Percentiles rank a stretch among this genome's conserved stretches.
Evolutionary conservation across 2,329 filamentous ascomycete genomes (phyloP).

Genomic region (Xylariaceae sp.): DNA sequence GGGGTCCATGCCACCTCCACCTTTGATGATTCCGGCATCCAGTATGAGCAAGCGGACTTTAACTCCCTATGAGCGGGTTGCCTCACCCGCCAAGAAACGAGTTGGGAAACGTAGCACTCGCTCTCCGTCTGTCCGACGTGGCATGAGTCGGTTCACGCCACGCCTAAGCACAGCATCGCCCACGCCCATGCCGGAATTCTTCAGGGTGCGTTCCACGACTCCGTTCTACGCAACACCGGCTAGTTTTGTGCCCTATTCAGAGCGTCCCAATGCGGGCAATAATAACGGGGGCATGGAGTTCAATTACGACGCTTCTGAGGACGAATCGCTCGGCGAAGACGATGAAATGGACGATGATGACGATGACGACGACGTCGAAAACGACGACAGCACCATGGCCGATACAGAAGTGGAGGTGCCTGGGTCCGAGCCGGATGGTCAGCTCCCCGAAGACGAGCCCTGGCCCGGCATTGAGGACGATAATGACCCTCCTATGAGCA

Average conservation of each 20-base stretch:
- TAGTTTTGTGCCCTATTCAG: slow-evolving; percentile 51
- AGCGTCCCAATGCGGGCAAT: slow-evolving; percentile 27
- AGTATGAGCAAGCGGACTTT: slow-evolving; percentile 42
- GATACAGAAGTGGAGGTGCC: slow-evolving; percentile 28
- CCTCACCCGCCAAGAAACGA: slow-evolving; percentile 27
- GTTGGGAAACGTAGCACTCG: slow-evolving; percentile 47
- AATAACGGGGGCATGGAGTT: slow-evolving; percentile 30
- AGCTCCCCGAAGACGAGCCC: slow-evolving; percentile 45
- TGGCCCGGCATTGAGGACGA: slow-evolving; percentile 57
- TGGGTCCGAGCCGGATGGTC: slow-evolving; percentile 31
- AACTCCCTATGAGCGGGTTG: slow-evolving; percentile 37
- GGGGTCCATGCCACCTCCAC: slow-evolving; percentile 45
- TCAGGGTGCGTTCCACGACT: slow-evolving; percentile 39
- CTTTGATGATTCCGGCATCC: slow-evolving; percentile 37
- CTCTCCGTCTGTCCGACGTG: slow-evolving; percentile 47
- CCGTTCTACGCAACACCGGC: slow-evolving; percentile 71
- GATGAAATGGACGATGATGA: slow-evolving; percentile 28
- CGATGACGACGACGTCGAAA: slow-evolving; percentile 30
- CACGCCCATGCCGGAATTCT: slow-evolving; percentile 37
- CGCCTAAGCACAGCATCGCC: slow-evolving; percentile 47
- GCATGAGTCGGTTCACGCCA: slow-evolving; percentile 40
- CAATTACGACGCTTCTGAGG: slow-evolving; percentile 8
- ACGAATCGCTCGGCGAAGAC: not conserved
- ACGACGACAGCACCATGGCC: slow-evolving; percentile 28
- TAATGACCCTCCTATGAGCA: slow-evolving; percentile 41